Base-by-base conservation (phyloP, 2,329 filamentous ascomycete genomes). In the Lecanicillium sp. region DNA sequence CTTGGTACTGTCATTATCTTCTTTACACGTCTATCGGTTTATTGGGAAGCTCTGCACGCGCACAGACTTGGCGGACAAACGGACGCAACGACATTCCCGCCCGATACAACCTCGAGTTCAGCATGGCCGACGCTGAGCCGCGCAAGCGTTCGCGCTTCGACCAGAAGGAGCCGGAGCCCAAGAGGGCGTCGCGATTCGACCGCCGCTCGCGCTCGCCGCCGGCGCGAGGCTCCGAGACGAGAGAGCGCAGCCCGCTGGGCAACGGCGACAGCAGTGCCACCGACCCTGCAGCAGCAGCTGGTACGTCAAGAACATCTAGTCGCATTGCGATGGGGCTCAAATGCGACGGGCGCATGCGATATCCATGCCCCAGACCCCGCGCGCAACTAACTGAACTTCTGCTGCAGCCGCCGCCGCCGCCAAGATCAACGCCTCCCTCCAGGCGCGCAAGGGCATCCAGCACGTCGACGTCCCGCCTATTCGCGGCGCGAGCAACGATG, bases 101-200 rank as follows among this genome's bases (percentile, higher is more conserved):
- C n/a, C n/a, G n/a, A n/a, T n/a, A n/a, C n/a, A n/a, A n/a, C n/a
- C n/a, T n/a, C n/a, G n/a, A n/a, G n/a, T n/a, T n/a, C 7, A 54
- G 27, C 47, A 71, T 95, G 89, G 81, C 84, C 54, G 86, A 90
- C 57, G 79, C 83, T 63, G 81, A 82, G 53, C 74, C 73, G 52
- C 72, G 75, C 52, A 95, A 95, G 74, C 86, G 90, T 53, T 95
- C 90, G 62, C 89, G 91, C 66, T 96, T 97, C 68, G 91, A 97
- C 64, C 88, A 94, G 67, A 93, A 83, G 39, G 88, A 91, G 64
- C 83, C 87, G 5, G 88, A 93, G 61, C 81, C 86, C 49, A 84
- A 83, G 60, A 77, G 83, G 57, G 62, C 78, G 36, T 94, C 90
- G 42, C 81, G 90, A 63, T 96, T 95, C 67, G 91, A 96, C 69